Evolutionary conservation across 306 rosid genomes (phyloP).

Genomic region (Luffa aegyptiaca): DNA sequence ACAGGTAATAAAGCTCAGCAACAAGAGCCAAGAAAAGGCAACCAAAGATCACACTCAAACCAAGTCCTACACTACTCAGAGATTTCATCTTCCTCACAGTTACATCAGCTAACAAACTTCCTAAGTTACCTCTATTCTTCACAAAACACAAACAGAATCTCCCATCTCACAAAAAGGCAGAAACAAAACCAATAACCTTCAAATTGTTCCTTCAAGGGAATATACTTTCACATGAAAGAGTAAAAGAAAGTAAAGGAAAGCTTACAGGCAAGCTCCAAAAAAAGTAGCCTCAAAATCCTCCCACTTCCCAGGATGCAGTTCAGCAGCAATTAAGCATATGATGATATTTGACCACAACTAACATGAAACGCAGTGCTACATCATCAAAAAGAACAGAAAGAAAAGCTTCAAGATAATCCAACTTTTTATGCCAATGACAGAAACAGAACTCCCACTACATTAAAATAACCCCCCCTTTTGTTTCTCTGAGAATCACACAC

Average conservation of each 20-base stretch:
- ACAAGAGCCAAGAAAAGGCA: conserved; percentile 85
- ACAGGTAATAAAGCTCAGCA: conserved; percentile 83
- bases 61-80: conserved; percentile 91
- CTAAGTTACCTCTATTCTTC: not conserved
- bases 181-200: not conserved
- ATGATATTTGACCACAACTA: not conserved
- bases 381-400: not conserved
- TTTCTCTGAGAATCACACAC: conserved; percentile 28
- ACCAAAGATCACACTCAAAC: conserved; percentile 75
- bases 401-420: conserved; percentile 8
- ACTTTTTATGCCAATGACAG: conserved; percentile 21
- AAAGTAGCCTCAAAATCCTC: conserved; percentile 6
- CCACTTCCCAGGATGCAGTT: not conserved
- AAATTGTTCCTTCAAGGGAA: not conserved
- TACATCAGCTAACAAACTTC: conserved; percentile 15
- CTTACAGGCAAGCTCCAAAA: not conserved
- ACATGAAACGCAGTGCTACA: not conserved
- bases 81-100: conserved; percentile 64
- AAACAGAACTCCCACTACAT: conserved; percentile 18
- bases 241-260: not conserved
- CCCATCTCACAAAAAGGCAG: not conserved
- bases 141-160: not conserved
- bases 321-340: not conserved
- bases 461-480: conserved; percentile 10
- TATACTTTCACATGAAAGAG: not conserved